These are phyloP conservation scores for Dendrobium nobile DNA, from an alignment of 106 monocot species.

Conservation along the genomic window DNA sequence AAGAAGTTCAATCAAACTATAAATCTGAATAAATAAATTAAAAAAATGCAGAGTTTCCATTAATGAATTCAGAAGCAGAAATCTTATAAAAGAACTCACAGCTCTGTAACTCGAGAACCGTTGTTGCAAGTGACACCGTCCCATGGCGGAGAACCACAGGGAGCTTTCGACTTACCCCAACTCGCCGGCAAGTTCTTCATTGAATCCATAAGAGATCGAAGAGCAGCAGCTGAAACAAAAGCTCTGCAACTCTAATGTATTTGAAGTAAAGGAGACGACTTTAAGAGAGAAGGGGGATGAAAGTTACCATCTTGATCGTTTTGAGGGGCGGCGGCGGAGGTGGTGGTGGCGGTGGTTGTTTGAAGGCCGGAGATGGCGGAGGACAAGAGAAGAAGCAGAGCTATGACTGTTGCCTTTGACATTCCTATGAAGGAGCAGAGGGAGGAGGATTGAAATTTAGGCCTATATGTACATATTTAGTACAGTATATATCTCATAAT, in stretches of 20 bases:
- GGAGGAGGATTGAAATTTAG: background rate
- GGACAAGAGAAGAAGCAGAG: background rate
- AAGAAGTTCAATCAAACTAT: background rate
- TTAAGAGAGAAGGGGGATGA: background rate
- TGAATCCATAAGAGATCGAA: slow-evolving; percentile 16
- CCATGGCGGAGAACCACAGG: slow-evolving; percentile 32
- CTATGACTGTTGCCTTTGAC: background rate
- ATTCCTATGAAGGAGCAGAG: background rate
- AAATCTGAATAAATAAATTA: background rate
- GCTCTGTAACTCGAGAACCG: slow-evolving; percentile 21
- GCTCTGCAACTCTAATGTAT: background rate
- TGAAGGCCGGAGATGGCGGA: background rate
- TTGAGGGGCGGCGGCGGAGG: background rate
- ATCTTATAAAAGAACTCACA: slow-evolving; percentile 17
- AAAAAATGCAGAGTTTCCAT: background rate
- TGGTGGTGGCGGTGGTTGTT: background rate
- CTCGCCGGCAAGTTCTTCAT: slow-evolving; percentile 38
- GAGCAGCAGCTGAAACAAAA: slow-evolving; percentile 28
- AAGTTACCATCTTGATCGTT: background rate
- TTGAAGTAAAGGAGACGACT: background rate
- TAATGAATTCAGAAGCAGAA: background rate
- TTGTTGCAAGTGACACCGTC: slow-evolving; percentile 28
- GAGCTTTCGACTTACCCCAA: slow-evolving; percentile 32
- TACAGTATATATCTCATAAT: too few species aligned
- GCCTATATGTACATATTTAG: too few species aligned